A percentile compares a stretch with the other conserved stretches of the same genome.
phyloP scores from a whole-genome alignment of 495 filamentous ascomycete species.

The Neurospora sp. region DNA sequence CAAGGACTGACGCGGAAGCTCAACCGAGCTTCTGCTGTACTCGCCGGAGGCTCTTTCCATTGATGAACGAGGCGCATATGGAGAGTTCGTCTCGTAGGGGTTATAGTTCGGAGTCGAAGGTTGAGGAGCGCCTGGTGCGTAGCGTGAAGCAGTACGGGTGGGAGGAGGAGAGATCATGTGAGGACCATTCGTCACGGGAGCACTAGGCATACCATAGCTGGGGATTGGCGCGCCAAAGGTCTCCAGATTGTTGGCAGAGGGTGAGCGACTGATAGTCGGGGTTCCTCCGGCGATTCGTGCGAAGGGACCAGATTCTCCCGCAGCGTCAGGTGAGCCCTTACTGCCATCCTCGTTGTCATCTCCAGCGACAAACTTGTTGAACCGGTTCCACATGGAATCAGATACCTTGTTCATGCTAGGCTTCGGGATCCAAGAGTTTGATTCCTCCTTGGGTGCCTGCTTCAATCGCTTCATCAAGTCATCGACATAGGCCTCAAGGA shows the following conservation, averaged over 20 bases:
- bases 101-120: slow-evolving; percentile 16
- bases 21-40: slow-evolving; percentile 32
- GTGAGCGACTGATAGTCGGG: slow-evolving; percentile 71
- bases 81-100: slow-evolving; percentile 27
- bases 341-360: slow-evolving; percentile 62
- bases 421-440: slow-evolving; percentile 71
- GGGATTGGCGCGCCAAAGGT: slow-evolving; percentile 37
- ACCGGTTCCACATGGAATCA: slow-evolving; percentile 73
- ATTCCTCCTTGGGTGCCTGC: slow-evolving; percentile 68
- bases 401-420: slow-evolving; percentile 93
- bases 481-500: slow-evolving; percentile 65
- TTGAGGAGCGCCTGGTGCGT: slow-evolving; percentile 44
- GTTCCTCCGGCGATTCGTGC: slow-evolving; percentile 66
- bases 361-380: slow-evolving; percentile 90
- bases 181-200: slow-evolving; percentile 22
- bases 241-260: slow-evolving; percentile 70
- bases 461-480: slow-evolving; percentile 73
- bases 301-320: slow-evolving; percentile 66
- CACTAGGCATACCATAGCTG: slow-evolving; percentile 22
- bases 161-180: slow-evolving; percentile 18
- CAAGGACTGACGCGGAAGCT: slow-evolving; percentile 32
- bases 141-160: slow-evolving; percentile 45
- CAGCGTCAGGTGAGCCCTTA: slow-evolving; percentile 47
- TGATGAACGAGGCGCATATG: slow-evolving; percentile 34
- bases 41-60: slow-evolving; percentile 36